These are phyloP conservation scores for Penicillium chermesinum DNA, from an alignment of 495 filamentous ascomycete species.

Conservation along the genomic window DNA sequence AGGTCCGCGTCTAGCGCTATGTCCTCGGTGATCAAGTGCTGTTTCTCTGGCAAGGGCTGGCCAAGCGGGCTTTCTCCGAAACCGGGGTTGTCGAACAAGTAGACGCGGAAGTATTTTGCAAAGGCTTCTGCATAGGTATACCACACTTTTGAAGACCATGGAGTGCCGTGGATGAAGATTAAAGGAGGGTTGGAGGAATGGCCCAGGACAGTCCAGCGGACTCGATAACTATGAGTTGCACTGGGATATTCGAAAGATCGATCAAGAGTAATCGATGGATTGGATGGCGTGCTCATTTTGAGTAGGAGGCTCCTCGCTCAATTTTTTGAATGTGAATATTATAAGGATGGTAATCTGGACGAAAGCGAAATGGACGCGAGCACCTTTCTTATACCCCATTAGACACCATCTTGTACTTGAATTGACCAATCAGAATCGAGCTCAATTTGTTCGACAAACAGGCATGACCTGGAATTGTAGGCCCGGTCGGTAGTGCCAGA, in stretches of 20 bases:
- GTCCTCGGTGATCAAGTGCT: constrained; percentile 5
- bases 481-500: too few species aligned
- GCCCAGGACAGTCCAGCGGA: constrained; percentile 27
- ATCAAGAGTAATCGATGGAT: constrained; percentile 7
- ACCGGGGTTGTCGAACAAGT: constrained; percentile 37
- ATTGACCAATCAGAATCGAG: neutral
- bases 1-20: constrained; percentile 20
- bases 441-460: too few species aligned
- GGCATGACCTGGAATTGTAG: too few species aligned
- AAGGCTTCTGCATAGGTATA: constrained; percentile 21
- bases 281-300: neutral
- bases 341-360: too few species aligned
- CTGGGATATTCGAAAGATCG: constrained; percentile 22
- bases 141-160: constrained; percentile 35
- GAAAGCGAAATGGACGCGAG: too few species aligned
- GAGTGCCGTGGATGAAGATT: constrained; percentile 34
- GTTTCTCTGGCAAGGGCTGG: constrained; percentile 8
- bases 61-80: constrained; percentile 23
- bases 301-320: too few species aligned
- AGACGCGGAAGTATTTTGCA: constrained; percentile 23
- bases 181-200: constrained; percentile 14
- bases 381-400: too few species aligned
- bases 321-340: too few species aligned
- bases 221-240: constrained; percentile 14
- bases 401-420: too few species aligned